These are phyloP conservation scores for Sequoiadendron giganteum DNA, from an alignment of 75 land plant genomes.

Conservation along the genomic window DNA sequence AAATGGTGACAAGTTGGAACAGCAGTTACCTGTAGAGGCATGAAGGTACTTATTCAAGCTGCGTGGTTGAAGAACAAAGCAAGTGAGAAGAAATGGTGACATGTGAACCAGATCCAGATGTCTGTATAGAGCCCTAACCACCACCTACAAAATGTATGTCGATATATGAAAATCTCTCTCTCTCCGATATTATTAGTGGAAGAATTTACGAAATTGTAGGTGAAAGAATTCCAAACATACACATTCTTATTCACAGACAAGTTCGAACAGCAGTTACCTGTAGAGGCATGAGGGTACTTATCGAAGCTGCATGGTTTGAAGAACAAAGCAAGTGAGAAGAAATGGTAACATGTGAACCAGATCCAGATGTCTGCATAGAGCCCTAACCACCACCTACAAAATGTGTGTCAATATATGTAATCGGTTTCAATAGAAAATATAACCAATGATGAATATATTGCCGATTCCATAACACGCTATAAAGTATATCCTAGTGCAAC, in stretches of 20 bases:
- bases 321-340: not conserved
- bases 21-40: not conserved
- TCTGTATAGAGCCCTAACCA: not conserved
- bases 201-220: too few species aligned
- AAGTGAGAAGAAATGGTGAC: conserved; percentile 27
- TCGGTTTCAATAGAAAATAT: too few species aligned
- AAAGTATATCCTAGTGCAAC: too few species aligned
- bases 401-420: too few species aligned
- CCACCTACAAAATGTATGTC: too few species aligned
- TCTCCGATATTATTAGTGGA: too few species aligned
- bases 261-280: not conserved
- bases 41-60: not conserved
- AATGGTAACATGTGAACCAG: conserved; percentile 58
- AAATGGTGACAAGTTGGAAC: conserved; percentile 28
- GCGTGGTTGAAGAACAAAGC: not conserved
- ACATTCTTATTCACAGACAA: not conserved
- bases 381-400: too few species aligned
- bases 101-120: conserved; percentile 59
- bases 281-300: not conserved
- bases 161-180: too few species aligned
- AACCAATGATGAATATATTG: too few species aligned
- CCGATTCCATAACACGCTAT: too few species aligned
- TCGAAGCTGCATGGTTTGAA: not conserved
- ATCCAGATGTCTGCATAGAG: conserved; percentile 38
- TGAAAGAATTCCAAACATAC: too few species aligned